Evolutionary conservation across 2,329 filamentous ascomycete species (phyloP).

Genomic region (Aspergillus terreus): DNA sequence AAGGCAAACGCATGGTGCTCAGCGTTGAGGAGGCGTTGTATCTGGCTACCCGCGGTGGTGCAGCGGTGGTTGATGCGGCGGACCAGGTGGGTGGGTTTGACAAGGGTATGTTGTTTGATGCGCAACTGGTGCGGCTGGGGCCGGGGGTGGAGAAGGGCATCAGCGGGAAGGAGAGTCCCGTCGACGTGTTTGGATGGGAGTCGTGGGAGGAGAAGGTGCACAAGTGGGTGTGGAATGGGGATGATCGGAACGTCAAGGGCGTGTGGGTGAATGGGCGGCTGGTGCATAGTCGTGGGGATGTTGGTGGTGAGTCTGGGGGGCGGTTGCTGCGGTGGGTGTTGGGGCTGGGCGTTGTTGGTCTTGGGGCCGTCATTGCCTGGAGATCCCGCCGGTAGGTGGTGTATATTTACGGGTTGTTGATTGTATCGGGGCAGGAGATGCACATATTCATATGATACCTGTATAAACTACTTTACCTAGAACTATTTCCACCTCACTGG

Average conservation of each 20-base stretch:
- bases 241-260: constrained; percentile 81
- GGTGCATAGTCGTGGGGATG: constrained; percentile 55
- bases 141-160: constrained; percentile 21
- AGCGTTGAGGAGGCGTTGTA: constrained; percentile 83
- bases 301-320: not conserved
- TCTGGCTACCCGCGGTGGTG: constrained; percentile 84
- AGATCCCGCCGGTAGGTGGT: not conserved
- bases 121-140: constrained; percentile 71
- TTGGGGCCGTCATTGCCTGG: constrained; percentile 3
- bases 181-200: constrained; percentile 91
- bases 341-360: constrained; percentile 2
- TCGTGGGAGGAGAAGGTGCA: constrained; percentile 78
- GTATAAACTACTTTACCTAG: not conserved
- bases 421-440: not conserved
- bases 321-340: constrained; percentile 2
- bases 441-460: not conserved
- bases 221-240: constrained; percentile 93
- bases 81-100: constrained; percentile 75
- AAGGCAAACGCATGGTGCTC: constrained; percentile 58
- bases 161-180: constrained; percentile 54
- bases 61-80: constrained; percentile 71
- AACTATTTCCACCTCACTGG: constrained; percentile 13
- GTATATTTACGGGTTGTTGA: not conserved
- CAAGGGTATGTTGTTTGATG: constrained; percentile 85
- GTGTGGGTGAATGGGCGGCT: constrained; percentile 87